These are phyloP conservation scores for Dryas integrifolia DNA, from an alignment of 331 rosid genomes.

Conservation along the genomic window DNA sequence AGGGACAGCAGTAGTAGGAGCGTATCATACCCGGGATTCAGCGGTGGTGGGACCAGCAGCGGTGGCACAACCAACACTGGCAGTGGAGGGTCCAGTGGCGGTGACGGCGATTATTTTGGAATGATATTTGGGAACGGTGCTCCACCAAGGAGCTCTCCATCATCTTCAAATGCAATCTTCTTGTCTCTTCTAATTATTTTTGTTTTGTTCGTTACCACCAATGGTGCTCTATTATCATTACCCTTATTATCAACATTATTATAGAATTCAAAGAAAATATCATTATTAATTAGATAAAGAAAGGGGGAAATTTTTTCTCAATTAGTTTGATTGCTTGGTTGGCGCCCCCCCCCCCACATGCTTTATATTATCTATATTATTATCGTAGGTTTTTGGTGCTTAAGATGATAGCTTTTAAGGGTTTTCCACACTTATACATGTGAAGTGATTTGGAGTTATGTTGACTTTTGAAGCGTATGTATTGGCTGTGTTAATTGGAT, in stretches of 20 bases:
- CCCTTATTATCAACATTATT: constrained; percentile 28
- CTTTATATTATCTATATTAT: background rate
- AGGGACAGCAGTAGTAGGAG: constrained; percentile 62
- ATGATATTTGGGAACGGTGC: constrained; percentile 63
- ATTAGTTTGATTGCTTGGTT: background rate
- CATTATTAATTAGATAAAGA: constrained; percentile 10
- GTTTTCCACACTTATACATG: background rate
- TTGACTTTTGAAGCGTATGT: background rate
- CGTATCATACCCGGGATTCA: constrained; percentile 46
- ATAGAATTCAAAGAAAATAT: constrained; percentile 28
- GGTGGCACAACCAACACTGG: constrained; percentile 45
- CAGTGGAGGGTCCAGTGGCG: constrained; percentile 37
- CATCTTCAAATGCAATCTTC: constrained; percentile 33
- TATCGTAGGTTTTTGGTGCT: background rate
- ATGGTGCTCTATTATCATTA: constrained; percentile 33
- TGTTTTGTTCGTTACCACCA: constrained; percentile 48
- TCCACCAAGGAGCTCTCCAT: constrained; percentile 23
- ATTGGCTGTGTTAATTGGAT: background rate
- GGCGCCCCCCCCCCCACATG: constrained; percentile 18
- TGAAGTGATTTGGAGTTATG: background rate
- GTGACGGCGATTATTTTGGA: constrained; percentile 60
- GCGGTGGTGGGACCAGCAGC: constrained; percentile 46
- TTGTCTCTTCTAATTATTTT: constrained; percentile 49
- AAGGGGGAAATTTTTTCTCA: background rate
- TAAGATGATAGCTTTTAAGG: background rate